These are phyloP conservation scores for Botrytis medusae DNA, from an alignment of 2,329 filamentous ascomycete species.

Conservation along the genomic window DNA sequence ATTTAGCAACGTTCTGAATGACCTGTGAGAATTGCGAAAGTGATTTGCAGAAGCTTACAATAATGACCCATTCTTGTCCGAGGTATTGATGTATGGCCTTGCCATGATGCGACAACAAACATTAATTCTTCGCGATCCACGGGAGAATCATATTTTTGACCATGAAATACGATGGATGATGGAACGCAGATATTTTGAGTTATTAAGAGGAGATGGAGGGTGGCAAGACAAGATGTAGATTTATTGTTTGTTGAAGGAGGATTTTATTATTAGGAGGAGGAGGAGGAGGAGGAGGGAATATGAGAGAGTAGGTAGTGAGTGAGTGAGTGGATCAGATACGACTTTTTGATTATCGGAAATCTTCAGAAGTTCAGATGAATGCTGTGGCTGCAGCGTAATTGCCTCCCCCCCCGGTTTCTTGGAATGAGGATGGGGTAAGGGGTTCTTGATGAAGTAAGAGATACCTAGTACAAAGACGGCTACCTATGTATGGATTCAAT, in stretches of 20 bases:
- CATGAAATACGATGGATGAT: conserved; percentile 2
- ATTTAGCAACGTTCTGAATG: conserved; percentile 15
- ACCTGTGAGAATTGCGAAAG: not conserved
- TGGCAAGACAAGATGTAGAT: not conserved
- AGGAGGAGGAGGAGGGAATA: not conserved
- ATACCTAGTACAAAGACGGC: not conserved
- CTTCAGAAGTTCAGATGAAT: conserved; percentile 10
- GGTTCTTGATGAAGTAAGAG: conserved; percentile 4
- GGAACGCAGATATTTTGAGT: not conserved
- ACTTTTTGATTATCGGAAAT: conserved; percentile 14
- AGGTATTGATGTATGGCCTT: conserved; percentile 35
- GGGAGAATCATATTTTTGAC: conserved; percentile 17
- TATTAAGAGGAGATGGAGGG: not conserved
- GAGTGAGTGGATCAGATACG: conserved; percentile 10
- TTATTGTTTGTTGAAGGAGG: not conserved
- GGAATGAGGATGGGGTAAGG: conserved; percentile 8
- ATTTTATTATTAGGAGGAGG: not conserved
- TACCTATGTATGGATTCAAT: not conserved
- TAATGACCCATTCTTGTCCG: conserved; percentile 20
- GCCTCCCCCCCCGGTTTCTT: conserved; percentile 3
- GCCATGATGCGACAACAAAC: conserved; percentile 35
- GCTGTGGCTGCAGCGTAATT: conserved; percentile 24
- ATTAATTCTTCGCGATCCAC: conserved; percentile 21
- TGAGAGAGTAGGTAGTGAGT: not conserved
- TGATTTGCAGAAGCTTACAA: conserved; percentile 5